These are phyloP conservation scores for Ceratocystis papillata DNA, from an alignment of 2,329 filamentous ascomycete species.

Conservation along the genomic window DNA sequence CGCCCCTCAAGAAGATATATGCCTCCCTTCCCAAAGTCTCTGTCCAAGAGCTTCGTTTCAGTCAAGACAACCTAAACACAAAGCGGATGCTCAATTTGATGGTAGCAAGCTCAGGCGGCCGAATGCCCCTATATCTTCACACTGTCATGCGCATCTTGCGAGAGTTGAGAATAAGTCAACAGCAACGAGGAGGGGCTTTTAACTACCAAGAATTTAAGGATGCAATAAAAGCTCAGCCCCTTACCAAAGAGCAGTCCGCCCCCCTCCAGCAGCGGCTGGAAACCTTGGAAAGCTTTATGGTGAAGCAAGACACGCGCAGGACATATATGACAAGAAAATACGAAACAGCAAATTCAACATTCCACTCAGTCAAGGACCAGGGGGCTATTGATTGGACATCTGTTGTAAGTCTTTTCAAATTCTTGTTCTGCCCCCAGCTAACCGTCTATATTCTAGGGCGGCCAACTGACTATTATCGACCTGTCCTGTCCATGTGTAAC, in stretches of 20 bases:
- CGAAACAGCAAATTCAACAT: neutral
- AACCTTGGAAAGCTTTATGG: neutral
- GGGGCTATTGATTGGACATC: neutral
- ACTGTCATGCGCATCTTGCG: neutral
- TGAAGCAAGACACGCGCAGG: fast-evolving
- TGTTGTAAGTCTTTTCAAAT: neutral
- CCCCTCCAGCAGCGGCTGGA: neutral
- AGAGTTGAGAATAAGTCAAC: neutral
- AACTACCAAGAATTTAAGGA: neutral
- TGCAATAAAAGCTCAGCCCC: neutral
- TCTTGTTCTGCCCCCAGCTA: neutral
- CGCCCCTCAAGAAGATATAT: neutral
- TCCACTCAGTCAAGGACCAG: neutral
- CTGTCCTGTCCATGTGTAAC: neutral
- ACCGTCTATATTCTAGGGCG: neutral
- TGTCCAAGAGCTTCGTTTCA: neutral
- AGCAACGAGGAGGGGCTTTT: neutral
- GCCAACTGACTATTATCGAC: neutral
- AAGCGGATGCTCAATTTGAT: neutral
- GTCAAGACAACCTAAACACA: neutral
- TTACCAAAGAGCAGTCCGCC: neutral
- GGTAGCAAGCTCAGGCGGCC: neutral
- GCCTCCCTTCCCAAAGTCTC: neutral
- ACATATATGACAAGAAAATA: fast-evolving
- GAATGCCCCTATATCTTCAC: neutral